phyloP scores from a whole-genome alignment of 495 filamentous ascomycete genomes.

The Cercophora sp. region DNA sequence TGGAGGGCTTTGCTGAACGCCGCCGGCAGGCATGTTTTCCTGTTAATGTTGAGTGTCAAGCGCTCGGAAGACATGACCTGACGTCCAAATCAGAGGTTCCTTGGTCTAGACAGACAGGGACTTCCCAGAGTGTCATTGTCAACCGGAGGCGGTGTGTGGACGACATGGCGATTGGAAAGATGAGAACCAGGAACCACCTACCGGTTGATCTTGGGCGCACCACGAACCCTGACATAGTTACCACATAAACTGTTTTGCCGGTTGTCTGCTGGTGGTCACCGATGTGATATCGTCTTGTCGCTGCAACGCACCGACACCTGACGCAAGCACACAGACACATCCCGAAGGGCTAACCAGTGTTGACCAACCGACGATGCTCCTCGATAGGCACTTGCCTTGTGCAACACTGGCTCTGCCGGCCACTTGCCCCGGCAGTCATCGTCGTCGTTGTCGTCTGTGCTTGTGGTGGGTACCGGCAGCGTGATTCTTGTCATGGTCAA shows the following conservation, averaged over 20 bases:
- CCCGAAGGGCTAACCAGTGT: neutral
- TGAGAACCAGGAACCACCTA: neutral
- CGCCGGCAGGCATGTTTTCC: too few relatives aligned
- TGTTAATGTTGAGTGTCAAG: too few relatives aligned
- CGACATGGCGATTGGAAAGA: neutral
- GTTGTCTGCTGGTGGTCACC: neutral
- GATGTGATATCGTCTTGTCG: conserved; percentile 14
- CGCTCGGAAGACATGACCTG: neutral
- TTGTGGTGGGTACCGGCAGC: too few relatives aligned
- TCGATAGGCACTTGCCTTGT: neutral
- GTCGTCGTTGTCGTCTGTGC: neutral
- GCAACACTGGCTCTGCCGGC: neutral
- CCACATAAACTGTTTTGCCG: neutral
- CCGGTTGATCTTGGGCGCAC: neutral
- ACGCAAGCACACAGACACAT: conserved; percentile 12
- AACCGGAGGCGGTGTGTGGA: neutral
- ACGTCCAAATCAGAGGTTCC: neutral
- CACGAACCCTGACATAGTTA: neutral
- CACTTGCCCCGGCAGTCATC: neutral
- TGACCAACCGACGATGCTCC: neutral
- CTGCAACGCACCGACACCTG: conserved; percentile 9
- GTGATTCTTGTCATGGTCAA: too few relatives aligned
- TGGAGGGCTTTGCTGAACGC: neutral
- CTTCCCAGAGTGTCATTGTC: neutral
- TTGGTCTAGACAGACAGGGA: neutral